These are phyloP conservation scores for Agaricus blazei DNA, from an alignment of 768 basidiomycete genomes.

Conservation along the genomic window DNA sequence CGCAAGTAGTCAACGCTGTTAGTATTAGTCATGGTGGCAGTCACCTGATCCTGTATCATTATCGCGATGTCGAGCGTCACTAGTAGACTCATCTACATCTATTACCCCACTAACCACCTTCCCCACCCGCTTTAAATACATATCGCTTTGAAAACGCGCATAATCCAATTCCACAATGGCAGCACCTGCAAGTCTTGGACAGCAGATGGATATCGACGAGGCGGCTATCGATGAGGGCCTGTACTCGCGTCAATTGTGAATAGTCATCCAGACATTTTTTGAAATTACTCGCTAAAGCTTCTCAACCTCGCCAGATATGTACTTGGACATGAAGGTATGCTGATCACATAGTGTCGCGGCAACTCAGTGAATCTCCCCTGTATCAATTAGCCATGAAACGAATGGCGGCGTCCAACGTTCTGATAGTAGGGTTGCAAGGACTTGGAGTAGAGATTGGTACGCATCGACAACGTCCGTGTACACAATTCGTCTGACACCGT, in stretches of 20 bases:
- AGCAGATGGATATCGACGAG: constrained; percentile 82
- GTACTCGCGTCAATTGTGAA: constrained; percentile 88
- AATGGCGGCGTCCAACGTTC: constrained; percentile 94
- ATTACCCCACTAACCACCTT: background rate
- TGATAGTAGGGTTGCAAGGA: constrained; percentile 89
- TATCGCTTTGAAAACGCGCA: constrained; percentile 11
- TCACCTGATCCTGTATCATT: constrained; percentile 17
- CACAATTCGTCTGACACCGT: constrained; percentile 3
- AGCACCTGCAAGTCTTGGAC: constrained; percentile 30
- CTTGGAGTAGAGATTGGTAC: constrained; percentile 92
- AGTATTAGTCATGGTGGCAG: constrained; percentile 10
- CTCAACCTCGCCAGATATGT: constrained; percentile 56
- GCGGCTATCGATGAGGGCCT: constrained; percentile 88
- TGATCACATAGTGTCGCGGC: background rate
- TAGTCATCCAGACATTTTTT: background rate
- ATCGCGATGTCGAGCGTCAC: background rate
- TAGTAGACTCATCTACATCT: background rate
- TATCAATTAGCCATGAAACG: constrained; percentile 89
- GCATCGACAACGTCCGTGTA: constrained; percentile 8
- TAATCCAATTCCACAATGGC: constrained; percentile 24
- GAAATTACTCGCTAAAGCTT: background rate
- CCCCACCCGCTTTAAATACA: constrained; percentile 7
- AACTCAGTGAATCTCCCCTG: background rate
- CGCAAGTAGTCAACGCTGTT: constrained; percentile 48
- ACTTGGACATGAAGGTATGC: constrained; percentile 88